phyloP scores from a whole-genome alignment of 2,329 filamentous ascomycete species.

The Fusarium setosum region DNA sequence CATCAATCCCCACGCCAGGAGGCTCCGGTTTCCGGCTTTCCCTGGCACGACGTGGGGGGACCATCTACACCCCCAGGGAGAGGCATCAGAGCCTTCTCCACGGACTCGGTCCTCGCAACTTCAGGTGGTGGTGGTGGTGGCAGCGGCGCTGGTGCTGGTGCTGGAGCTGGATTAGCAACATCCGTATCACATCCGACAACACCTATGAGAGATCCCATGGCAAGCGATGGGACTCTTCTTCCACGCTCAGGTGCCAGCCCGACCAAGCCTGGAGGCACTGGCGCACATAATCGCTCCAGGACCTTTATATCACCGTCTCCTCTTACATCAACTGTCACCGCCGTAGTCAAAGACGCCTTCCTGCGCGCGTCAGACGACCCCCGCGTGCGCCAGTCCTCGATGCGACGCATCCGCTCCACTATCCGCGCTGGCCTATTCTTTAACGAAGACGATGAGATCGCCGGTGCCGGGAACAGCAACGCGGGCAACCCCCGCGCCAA shows the following conservation, averaged over 20 bases:
- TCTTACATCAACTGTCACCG: conserved; percentile 68
- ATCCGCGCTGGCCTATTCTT: conserved; percentile 67
- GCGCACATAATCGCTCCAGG: conserved; percentile 49
- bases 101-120: conserved; percentile 48
- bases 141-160: too few species aligned
- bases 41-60: conserved; percentile 55
- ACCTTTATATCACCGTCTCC: conserved; percentile 70
- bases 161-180: too few species aligned
- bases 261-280: conserved; percentile 42
- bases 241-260: conserved; percentile 43
- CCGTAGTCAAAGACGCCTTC: conserved; percentile 67
- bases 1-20: conserved; percentile 50
- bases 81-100: conserved; percentile 52
- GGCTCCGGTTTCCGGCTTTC: conserved; percentile 55
- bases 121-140: conserved; percentile 13
- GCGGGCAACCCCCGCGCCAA: conserved; percentile 30
- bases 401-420: conserved; percentile 60
- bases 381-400: conserved; percentile 55
- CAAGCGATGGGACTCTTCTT: conserved; percentile 42
- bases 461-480: conserved; percentile 3
- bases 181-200: conserved; percentile 47
- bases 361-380: conserved; percentile 58
- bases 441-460: conserved; percentile 55
- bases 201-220: conserved; percentile 45
- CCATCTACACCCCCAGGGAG: conserved; percentile 45